Percentiles rank a stretch among this genome's conserved stretches.
phyloP scores from a whole-genome alignment of 495 filamentous ascomycete genomes.

The Annulohypoxylon nitens region DNA sequence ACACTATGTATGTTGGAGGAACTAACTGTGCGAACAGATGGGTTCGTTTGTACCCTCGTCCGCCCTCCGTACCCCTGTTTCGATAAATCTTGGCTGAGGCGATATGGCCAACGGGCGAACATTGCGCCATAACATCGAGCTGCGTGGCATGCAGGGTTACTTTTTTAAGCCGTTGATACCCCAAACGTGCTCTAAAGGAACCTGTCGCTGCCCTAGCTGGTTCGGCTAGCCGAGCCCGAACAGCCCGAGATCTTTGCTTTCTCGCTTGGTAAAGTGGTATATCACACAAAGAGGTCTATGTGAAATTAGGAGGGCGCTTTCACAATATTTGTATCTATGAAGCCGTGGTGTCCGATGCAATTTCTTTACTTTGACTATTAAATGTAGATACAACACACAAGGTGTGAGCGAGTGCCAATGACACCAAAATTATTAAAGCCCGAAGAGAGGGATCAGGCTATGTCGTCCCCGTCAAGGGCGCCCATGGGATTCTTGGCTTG shows the following conservation, averaged over 20 bases:
- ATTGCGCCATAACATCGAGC: slow-evolving; percentile 39
- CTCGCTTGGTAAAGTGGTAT: slow-evolving; percentile 9
- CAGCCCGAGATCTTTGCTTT: slow-evolving; percentile 31
- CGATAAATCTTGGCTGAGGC: slow-evolving; percentile 32
- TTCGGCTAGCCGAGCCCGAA: slow-evolving; percentile 42
- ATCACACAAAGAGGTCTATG: slow-evolving; percentile 2
- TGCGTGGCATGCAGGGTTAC: slow-evolving; percentile 39
- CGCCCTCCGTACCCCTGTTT: slow-evolving; percentile 14
- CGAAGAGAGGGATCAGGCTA: not conserved
- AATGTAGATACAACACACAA: not conserved
- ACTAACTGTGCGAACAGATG: slow-evolving; percentile 12
- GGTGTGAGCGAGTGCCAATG: not conserved
- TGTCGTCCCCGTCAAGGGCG: slow-evolving; percentile 21
- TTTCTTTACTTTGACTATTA: not conserved
- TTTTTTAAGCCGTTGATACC: slow-evolving; percentile 47
- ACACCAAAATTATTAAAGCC: slow-evolving; percentile 11
- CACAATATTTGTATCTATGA: not conserved
- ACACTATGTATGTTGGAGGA: slow-evolving; percentile 10
- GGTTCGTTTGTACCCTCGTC: slow-evolving; percentile 24
- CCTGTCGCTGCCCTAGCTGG: slow-evolving; percentile 41
- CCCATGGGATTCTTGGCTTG: slow-evolving; percentile 34
- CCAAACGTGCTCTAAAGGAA: slow-evolving; percentile 39
- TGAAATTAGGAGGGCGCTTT: not conserved
- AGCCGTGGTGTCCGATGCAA: not conserved
- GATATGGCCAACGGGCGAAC: slow-evolving; percentile 30